Conservation (phyloP, 257 asterid species). For the Plantago elongata region DNA sequence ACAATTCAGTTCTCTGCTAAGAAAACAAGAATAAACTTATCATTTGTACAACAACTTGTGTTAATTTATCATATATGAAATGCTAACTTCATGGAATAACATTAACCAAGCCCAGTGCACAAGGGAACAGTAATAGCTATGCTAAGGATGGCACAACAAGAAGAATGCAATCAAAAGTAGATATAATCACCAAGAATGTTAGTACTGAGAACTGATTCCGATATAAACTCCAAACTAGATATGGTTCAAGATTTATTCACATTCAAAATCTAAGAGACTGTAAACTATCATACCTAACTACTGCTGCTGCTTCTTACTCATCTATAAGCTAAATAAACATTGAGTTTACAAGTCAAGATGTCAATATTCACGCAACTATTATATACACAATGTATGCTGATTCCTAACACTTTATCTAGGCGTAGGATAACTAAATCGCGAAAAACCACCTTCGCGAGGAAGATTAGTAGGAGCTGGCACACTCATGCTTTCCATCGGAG, state of each 20-base stretch:
- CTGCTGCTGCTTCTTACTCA: constrained; percentile 19
- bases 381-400: constrained; percentile 22
- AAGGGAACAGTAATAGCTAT: neutral
- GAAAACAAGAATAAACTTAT: neutral
- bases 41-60: neutral
- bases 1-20: neutral
- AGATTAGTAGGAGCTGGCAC: constrained; percentile 52
- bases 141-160: neutral
- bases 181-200: no score
- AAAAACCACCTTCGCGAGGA: constrained; percentile 37
- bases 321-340: constrained; percentile 20
- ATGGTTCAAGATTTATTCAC: constrained; percentile 21
- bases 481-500: constrained; percentile 26
- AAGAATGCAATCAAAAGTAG: neutral
- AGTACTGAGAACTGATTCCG: neutral
- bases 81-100: neutral
- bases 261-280: constrained; percentile 15
- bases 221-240: constrained; percentile 15
- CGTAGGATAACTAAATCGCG: constrained; percentile 35
- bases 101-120: neutral
- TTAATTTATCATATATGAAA: neutral
- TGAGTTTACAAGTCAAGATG: constrained; percentile 35
- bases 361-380: constrained; percentile 18
- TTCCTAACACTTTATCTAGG: constrained; percentile 29
- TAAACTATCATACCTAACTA: constrained; percentile 15